These are phyloP conservation scores for Linnemannia elongata DNA, from an alignment of 192 early-diverging fungal genomes.

Conservation along the genomic window DNA sequence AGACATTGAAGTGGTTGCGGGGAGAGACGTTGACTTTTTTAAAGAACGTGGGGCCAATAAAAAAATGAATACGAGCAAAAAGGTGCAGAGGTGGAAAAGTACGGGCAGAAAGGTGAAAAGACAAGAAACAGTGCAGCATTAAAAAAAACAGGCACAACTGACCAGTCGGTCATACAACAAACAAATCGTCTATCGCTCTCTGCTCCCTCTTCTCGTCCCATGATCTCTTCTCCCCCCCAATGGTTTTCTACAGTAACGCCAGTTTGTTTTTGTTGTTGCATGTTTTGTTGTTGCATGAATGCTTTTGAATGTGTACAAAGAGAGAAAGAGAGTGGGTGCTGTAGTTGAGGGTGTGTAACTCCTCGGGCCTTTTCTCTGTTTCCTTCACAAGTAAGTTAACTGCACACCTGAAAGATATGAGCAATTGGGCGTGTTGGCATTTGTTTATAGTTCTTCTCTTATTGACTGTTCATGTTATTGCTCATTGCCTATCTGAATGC, in stretches of 20 bases:
- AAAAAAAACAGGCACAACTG: not conserved
- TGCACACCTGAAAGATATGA: not conserved
- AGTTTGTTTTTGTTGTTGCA: not conserved
- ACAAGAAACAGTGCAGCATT: not conserved
- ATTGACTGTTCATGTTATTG: not conserved
- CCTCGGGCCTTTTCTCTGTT: not conserved
- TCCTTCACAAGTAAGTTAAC: not conserved
- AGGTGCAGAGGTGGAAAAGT: not conserved
- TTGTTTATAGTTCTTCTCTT: not conserved
- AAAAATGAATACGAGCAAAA: not conserved
- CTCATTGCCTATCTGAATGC: not conserved
- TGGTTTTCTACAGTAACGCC: not conserved
- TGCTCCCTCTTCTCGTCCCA: not conserved
- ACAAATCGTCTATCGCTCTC: not conserved
- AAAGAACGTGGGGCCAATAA: not conserved
- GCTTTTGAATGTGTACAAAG: not conserved
- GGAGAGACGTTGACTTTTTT: not conserved
- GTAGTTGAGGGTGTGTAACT: not conserved
- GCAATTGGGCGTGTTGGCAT: not conserved
- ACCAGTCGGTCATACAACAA: not conserved
- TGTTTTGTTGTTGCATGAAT: not conserved
- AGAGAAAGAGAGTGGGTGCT: not conserved
- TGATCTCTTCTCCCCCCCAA: not conserved
- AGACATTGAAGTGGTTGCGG: not conserved
- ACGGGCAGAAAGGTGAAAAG: not conserved